These are phyloP conservation scores for Phytophthora quininea DNA, from an alignment of 352 stramenopile genomes.

Conservation along the genomic window DNA sequence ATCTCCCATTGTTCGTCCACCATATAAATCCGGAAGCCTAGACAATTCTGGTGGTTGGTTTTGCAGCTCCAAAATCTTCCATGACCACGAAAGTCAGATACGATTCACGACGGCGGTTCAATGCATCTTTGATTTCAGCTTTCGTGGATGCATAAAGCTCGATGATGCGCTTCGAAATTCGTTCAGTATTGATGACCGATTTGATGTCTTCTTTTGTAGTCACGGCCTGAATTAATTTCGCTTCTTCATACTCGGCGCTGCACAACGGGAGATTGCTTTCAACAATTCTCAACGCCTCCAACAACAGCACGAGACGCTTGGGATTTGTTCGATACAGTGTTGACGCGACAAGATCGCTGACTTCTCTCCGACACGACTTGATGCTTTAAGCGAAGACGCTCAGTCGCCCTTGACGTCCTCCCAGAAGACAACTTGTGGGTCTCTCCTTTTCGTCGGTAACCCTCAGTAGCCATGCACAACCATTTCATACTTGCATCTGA, in stretches of 20 bases:
- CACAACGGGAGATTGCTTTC: conserved; percentile 8
- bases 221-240: neutral
- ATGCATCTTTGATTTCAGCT: neutral
- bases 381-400: too few species aligned
- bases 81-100: neutral
- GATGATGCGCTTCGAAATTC: neutral
- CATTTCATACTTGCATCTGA: too few species aligned
- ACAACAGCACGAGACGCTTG: neutral
- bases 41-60: neutral
- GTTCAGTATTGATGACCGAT: neutral
- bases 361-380: too few species aligned
- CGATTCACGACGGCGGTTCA: neutral
- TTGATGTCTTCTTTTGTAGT: neutral
- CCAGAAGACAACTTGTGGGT: too few species aligned
- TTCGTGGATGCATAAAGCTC: conserved; percentile 4
- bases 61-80: neutral
- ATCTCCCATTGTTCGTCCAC: conserved; percentile 1
- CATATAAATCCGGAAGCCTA: conserved; percentile 6
- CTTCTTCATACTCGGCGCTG: conserved; percentile 8
- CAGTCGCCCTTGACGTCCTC: too few species aligned
- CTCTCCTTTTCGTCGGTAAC: too few species aligned
- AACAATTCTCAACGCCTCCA: conserved; percentile 4
- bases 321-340: neutral
- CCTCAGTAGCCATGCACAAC: too few species aligned
- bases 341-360: neutral